phyloP scores from a whole-genome alignment of 1,284 basidiomycete genomes.

The Pascua sp. region DNA sequence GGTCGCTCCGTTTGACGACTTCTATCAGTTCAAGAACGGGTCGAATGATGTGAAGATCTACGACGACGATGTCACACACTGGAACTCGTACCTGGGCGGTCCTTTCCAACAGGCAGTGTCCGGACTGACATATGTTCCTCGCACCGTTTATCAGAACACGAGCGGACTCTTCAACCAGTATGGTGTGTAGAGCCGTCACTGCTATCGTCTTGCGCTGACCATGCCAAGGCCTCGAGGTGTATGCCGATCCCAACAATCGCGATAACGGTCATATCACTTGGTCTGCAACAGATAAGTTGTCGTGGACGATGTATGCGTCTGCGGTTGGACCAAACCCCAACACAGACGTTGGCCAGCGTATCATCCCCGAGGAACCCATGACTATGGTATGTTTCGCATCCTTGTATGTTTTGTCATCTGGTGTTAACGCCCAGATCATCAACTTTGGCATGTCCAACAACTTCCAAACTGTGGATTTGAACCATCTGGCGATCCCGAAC shows the following conservation, averaged over 20 bases:
- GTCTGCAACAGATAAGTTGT: constrained; percentile 62
- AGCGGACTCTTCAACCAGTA: constrained; percentile 49
- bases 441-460: constrained; percentile 59
- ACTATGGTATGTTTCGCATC: constrained; percentile 35
- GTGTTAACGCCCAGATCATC: constrained; percentile 63
- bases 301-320: constrained; percentile 70
- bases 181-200: constrained; percentile 48
- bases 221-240: constrained; percentile 61
- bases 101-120: constrained; percentile 77
- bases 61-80: constrained; percentile 55
- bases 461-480: constrained; percentile 58
- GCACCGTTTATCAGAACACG: constrained; percentile 45
- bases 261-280: constrained; percentile 68
- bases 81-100: constrained; percentile 73
- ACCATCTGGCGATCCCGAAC: constrained; percentile 64
- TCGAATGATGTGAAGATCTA: constrained; percentile 30
- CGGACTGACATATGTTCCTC: constrained; percentile 58
- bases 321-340: constrained; percentile 67
- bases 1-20: constrained; percentile 59
- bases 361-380: constrained; percentile 81
- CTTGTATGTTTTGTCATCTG: too few relatives aligned
- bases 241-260: constrained; percentile 58
- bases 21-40: constrained; percentile 60
- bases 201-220: not conserved
- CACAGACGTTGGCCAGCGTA: constrained; percentile 67